Conservation (phyloP, 768 basidiomycete species). For the Russula olivacea region DNA sequence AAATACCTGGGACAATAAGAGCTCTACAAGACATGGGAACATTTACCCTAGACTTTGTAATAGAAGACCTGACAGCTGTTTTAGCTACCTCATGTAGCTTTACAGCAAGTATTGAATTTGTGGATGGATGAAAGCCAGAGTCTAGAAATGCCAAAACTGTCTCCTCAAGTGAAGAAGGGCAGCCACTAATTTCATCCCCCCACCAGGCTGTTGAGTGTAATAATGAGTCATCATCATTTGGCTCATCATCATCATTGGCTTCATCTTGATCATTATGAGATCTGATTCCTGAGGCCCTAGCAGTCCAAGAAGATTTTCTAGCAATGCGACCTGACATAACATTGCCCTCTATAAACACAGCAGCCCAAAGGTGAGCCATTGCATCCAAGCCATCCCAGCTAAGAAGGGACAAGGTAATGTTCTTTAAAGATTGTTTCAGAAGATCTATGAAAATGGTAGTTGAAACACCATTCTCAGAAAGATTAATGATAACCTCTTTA, state of each 20-base stretch:
- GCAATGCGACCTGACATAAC: constrained; percentile 28
- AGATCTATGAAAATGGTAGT: constrained; percentile 34
- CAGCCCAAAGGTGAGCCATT: constrained; percentile 27
- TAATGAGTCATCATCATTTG: constrained; percentile 15
- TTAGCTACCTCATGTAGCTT: constrained; percentile 49
- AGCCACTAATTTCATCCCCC: constrained; percentile 56
- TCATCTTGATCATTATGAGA: constrained; percentile 26
- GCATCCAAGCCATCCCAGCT: constrained; percentile 25
- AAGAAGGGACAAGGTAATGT: constrained; percentile 28
- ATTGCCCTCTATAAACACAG: constrained; percentile 25
- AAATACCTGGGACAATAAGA: constrained; percentile 52
- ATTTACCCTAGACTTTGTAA: constrained; percentile 42
- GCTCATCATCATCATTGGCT: constrained; percentile 26
- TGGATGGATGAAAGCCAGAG: constrained; percentile 50
- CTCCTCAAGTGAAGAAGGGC: constrained; percentile 58
- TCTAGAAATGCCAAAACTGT: constrained; percentile 52
- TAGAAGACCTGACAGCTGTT: constrained; percentile 38
- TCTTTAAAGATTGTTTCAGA: constrained; percentile 26
- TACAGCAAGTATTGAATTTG: constrained; percentile 44
- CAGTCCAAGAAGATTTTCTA: constrained; percentile 26
- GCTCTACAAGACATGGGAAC: constrained; percentile 56
- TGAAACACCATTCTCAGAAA: constrained; percentile 59
- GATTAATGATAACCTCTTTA: constrained; percentile 54
- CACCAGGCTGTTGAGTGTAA: constrained; percentile 58
- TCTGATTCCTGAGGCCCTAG: constrained; percentile 29